Evolutionary conservation across 306 rosid species (phyloP), one percentile per base, ranked within the genome.

Genomic region (Quercus suber): DNA sequence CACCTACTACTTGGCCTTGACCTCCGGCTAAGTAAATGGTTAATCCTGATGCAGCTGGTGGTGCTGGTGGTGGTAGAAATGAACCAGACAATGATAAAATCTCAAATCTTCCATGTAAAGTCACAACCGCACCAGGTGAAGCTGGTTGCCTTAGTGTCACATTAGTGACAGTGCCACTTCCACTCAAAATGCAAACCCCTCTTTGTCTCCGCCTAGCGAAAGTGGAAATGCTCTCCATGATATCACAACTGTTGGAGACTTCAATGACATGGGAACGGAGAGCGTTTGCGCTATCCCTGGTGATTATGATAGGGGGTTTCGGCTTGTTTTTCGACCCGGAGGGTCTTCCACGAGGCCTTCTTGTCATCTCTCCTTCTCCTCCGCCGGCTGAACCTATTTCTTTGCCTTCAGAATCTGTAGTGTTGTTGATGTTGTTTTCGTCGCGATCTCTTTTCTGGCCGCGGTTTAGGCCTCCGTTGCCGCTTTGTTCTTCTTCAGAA

Each of bases 1-100:
- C 99, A 0, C 99, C 98, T 0, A 95, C 94, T 0, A 95, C 98
- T 75, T 93, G 99, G 0, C 99, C 99, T 77, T 92, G 99, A 18
- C 97, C 97, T 0, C 98, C 98, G 0, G 98, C 94, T 0, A 95
- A 79, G 17, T 92, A 95, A 35, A 95, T 90, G 10, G 99, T 92
- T 43, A 95, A 52, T 1, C 98, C 94, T 0, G 98, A 90, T 0
- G 98, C 97, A 0, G 94, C 97, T 0, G 97, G 92, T 0, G 97
- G 99, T 0, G 99, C 98, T 0, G 99, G 99, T 2, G 99, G 99
- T 1, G 99, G 99, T n/a, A 95, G 78, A 58, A 93, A 93, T 0
- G 97, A 92, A 0, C 99, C 98, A 0, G 98, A 92, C 59, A 95
- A 72, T 0, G 99, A 95, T 2, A 95, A 76, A 75, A 95, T 92